Evolutionary conservation across 192 early-diverging fungal species (phyloP).

Genomic region (Gamsiella multidivaricata): DNA sequence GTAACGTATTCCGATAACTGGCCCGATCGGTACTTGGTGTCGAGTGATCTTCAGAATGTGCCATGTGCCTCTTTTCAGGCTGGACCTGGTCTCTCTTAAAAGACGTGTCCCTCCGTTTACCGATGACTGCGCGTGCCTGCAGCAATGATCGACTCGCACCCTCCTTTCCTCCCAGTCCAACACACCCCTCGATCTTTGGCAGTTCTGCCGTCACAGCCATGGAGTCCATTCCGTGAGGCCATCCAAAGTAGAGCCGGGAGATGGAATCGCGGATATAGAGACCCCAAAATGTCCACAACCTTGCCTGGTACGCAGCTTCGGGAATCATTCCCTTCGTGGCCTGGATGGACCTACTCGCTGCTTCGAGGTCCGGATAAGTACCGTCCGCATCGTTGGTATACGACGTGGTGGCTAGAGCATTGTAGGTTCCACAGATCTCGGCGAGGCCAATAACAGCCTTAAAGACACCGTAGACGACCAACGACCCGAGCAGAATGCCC

Average conservation of each 20-base stretch:
- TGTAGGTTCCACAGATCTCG: conserved; percentile 11
- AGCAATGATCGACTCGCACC: neutral
- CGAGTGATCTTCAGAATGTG: neutral
- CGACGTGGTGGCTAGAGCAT: neutral
- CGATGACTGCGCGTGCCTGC: neutral
- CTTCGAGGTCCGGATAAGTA: neutral
- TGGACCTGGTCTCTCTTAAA: neutral
- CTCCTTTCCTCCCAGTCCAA: conserved; percentile 16
- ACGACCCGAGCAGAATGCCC: conserved; percentile 2
- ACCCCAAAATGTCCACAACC: conserved; percentile 35
- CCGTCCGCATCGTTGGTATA: neutral
- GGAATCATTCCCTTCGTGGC: conserved; percentile 3
- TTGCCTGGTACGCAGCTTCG: conserved; percentile 30
- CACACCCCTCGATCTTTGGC: conserved; percentile 15
- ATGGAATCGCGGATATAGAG: conserved; percentile 26
- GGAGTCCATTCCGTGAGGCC: conserved; percentile 11
- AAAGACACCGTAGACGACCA: conserved; percentile 22
- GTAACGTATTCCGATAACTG: neutral
- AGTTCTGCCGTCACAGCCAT: conserved; percentile 20
- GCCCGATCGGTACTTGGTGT: neutral
- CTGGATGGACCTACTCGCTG: neutral
- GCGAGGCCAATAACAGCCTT: neutral
- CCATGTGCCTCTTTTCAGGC: conserved; percentile 5
- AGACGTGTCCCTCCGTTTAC: conserved; percentile 5
- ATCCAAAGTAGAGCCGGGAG: conserved; percentile 26